Base-by-base conservation (phyloP, 2,329 filamentous ascomycete species). In the Aaosphaeria pasadenensis region DNA sequence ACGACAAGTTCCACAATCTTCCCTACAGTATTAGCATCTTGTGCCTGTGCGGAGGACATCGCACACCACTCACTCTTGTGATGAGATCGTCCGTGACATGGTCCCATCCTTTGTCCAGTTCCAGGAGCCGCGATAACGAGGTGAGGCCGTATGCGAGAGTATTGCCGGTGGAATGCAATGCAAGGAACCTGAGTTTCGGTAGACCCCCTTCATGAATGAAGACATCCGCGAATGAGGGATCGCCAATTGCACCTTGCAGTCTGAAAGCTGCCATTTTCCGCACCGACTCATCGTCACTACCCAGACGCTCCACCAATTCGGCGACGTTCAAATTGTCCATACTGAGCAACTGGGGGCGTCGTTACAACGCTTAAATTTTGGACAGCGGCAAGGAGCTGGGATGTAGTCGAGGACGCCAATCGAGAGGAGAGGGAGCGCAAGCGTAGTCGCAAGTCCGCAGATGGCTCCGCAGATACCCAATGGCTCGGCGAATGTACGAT, bases 191-290 rank as follows among this genome's bases (percentile, higher is more conserved):
- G 61, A 99, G 76, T 57, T 92, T 85, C 57, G 85, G 80, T 55
- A 97, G 79, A 4, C 94, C 94, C 48, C 91, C 91, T 43, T 91
- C 88, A 44, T 87, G 85, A 53, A 97, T 95, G 75, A 99, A 99
- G 60, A 95, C 85, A 70, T 97, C 94, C 63, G 94, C 94, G 70
- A 97, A 97, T 44, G 91, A 88, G 29, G 92, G 92, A 73, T 99
- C 94, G 67, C 91, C 92, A 72, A 99, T 96, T 53, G 89, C 91
- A 55, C 83, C 87, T 73, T 99, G 94, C 56, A 99, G 84, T 76
- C 96, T 96, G 82, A 99, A 99, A 52, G 95, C 94, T 51, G 94
- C 94, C 89, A 97, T 96, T 73, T 99, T 99, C 65, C 91, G 89
- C 59, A 89, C 86, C 48, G 89, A 91, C 78, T 99, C 94, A 73